Evolutionary conservation across 306 rosid genomes (phyloP).

Genomic region (Quercus agrifolia): DNA sequence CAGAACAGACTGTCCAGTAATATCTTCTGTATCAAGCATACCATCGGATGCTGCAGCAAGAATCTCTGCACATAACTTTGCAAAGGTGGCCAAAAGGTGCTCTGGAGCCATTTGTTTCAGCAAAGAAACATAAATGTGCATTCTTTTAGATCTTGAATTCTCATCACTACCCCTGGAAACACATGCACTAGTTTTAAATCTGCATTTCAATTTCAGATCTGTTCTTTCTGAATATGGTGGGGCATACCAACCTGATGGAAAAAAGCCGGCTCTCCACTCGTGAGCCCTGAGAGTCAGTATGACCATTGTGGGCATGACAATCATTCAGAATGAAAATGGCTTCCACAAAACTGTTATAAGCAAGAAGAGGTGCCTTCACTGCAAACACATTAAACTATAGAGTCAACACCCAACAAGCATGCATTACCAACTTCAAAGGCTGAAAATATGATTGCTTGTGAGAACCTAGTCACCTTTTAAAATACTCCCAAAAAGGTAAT

Average conservation of each 20-base stretch:
- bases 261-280: conserved; percentile 56
- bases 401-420: conserved; percentile 15
- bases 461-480: conserved; percentile 62
- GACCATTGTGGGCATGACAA: conserved; percentile 60
- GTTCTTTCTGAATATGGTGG: conserved; percentile 8
- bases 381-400: conserved; percentile 16
- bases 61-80: conserved; percentile 87
- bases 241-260: conserved; percentile 63
- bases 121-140: conserved; percentile 81
- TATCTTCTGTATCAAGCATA: conserved; percentile 65
- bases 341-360: too few species aligned
- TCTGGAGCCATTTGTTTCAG: conserved; percentile 96
- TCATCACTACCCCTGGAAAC: conserved; percentile 78
- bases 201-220: conserved; percentile 6
- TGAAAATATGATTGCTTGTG: conserved; percentile 20
- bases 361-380: conserved; percentile 76
- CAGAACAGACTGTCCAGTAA: conserved; percentile 72
- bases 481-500: conserved; percentile 79
- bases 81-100: conserved; percentile 88
- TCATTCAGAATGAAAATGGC: too few species aligned
- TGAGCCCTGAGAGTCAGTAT: conserved; percentile 51
- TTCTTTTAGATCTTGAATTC: conserved; percentile 70
- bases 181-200: conserved; percentile 6
- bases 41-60: conserved; percentile 95
- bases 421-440: conserved; percentile 14